Base-by-base conservation (phyloP, 768 basidiomycete genomes). In the Tulasnella sp. region DNA sequence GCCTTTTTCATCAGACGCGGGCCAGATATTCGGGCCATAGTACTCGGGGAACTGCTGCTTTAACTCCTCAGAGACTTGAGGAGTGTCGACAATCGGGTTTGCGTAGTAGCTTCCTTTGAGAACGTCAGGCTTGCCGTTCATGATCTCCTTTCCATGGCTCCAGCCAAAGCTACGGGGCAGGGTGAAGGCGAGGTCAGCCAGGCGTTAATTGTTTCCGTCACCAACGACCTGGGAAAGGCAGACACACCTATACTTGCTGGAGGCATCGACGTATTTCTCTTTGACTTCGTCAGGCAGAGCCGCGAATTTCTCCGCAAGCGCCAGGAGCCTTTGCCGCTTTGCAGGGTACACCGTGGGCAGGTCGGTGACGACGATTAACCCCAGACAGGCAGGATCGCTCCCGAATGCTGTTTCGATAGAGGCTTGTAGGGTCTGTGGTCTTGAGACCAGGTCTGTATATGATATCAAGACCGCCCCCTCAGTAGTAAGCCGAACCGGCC, bases 71-170 rank as follows among this genome's bases (percentile, higher is more conserved):
- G 91, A 84, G 3, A 95, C 92, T n/a, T 88, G 85, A 0, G 92
- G 90, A 39, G 84, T 81, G 78, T 96, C 95, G 0, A 92, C 83
- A 36, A 92, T 85, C 12, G 96, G 95, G 79, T 93, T 96, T 80
- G 95, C 96, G 84, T 99, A 99, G 86, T 92, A 99, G 0, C 94
- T 96, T 3, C 97, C 97, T 85, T 98, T 99, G 82, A 97, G 86
- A 2, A 89, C 87, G 84, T 98, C 96, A 82, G 93, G 94, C 82
- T 91, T 92, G 40, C 97, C 97, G 83, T 98, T 98, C 96, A 98
- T 98, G 71, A 97, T 91, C 88, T 98, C 97, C 91, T 98, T 98
- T 77, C 97, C 97, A 85, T 97, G 94, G 68, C 93, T 94, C 97
- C 97, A 99, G n/a, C 97, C 97, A 85, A 96, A 98, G 84, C 92